Percentiles rank a stretch among this genome's conserved stretches.
phyloP scores from a whole-genome alignment of 1,284 basidiomycete genomes.

The Farysia itapuensis region DNA sequence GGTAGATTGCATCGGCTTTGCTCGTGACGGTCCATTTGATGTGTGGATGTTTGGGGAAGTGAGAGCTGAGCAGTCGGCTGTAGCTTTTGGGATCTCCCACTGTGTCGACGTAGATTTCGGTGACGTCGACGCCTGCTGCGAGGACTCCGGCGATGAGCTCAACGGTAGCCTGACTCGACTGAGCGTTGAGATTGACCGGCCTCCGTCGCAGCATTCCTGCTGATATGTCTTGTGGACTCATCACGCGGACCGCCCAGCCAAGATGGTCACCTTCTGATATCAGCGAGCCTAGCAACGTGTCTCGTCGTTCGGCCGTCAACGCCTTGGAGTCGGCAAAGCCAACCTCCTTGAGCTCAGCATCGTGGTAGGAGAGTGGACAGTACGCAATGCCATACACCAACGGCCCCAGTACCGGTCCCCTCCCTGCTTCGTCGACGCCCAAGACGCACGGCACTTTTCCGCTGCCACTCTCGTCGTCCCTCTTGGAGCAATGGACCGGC shows the following conservation, averaged over 20 bases:
- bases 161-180: slow-evolving; percentile 89
- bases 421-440: slow-evolving; percentile 94
- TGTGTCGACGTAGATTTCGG: slow-evolving; percentile 94
- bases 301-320: slow-evolving; percentile 67
- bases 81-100: slow-evolving; percentile 85
- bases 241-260: slow-evolving; percentile 80
- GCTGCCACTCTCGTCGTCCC: slow-evolving; percentile 9
- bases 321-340: slow-evolving; percentile 97
- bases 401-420: slow-evolving; percentile 88
- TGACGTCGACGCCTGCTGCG: slow-evolving; percentile 76
- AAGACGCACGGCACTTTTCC: slow-evolving; percentile 61
- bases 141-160: slow-evolving; percentile 81
- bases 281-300: slow-evolving; percentile 54
- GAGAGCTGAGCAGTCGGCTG: slow-evolving; percentile 62
- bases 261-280: slow-evolving; percentile 31
- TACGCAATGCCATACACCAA: slow-evolving; percentile 95
- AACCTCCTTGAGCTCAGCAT: slow-evolving; percentile 70
- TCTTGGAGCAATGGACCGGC: slow-evolving; percentile 17
- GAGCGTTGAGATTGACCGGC: slow-evolving; percentile 86
- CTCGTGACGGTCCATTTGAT: slow-evolving; percentile 79
- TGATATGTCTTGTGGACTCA: slow-evolving; percentile 86
- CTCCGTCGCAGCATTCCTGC: slow-evolving; percentile 82
- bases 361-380: slow-evolving; percentile 78
- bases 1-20: slow-evolving; percentile 93
- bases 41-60: slow-evolving; percentile 49